Percentiles rank a stretch among this genome's conserved stretches.
These are phyloP conservation scores for Oryza glaberrima DNA, from an alignment of 176 grass and related monocot genomes.

Conservation along the genomic window DNA sequence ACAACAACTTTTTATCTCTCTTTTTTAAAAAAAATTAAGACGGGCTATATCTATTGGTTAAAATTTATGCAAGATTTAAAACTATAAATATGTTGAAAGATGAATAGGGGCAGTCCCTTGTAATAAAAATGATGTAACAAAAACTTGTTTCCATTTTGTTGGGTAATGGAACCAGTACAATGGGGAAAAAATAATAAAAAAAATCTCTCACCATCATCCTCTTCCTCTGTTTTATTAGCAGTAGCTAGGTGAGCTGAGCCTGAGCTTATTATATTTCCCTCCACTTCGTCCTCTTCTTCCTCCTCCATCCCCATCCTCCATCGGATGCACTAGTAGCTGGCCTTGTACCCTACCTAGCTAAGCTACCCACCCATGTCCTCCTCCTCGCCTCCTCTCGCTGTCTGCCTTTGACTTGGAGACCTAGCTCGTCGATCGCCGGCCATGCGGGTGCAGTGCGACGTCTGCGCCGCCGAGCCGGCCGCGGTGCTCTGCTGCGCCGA, in stretches of 20 bases:
- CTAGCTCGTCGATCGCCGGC: background rate
- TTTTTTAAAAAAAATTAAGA: too few relatives aligned
- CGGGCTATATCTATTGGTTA: too few relatives aligned
- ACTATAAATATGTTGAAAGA: too few relatives aligned
- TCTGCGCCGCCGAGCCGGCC: constrained; percentile 67
- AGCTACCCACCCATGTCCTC: background rate
- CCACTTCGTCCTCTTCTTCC: background rate
- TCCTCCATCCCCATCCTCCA: background rate
- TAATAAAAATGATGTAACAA: too few relatives aligned
- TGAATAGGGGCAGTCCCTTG: too few relatives aligned
- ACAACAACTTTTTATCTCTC: too few relatives aligned
- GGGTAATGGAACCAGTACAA: too few relatives aligned
- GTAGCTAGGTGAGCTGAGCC: background rate
- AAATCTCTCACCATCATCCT: too few relatives aligned
- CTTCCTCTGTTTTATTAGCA: background rate
- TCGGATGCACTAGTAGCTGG: too few relatives aligned
- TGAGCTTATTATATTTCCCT: constrained; percentile 4
- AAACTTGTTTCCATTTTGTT: too few relatives aligned
- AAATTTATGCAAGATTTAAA: too few relatives aligned
- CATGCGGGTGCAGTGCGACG: constrained; percentile 88
- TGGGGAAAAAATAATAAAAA: too few relatives aligned
- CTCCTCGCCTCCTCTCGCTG: background rate
- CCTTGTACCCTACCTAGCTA: background rate
- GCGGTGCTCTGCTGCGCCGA: constrained; percentile 87
- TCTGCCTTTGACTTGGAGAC: background rate